Evolutionary conservation across 352 stramenopile species (phyloP).

Genomic region (Phytophthora niederhauseri): DNA sequence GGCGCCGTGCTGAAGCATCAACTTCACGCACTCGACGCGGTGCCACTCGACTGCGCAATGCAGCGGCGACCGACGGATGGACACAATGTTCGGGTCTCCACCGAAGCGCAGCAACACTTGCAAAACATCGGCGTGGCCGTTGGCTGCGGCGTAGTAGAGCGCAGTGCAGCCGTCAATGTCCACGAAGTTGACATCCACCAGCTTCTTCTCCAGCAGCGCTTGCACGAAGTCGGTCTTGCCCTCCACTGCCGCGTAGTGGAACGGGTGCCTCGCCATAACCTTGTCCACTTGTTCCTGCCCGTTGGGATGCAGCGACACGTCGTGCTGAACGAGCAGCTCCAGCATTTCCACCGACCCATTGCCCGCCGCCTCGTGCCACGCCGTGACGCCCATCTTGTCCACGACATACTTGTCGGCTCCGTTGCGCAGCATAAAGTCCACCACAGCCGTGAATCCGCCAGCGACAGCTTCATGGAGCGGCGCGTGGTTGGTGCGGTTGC

Average conservation of each 20-base stretch:
- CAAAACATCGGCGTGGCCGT: slow-evolving; percentile 63
- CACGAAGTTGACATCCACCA: slow-evolving; percentile 72
- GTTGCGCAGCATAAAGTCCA: slow-evolving; percentile 56
- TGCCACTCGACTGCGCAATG: slow-evolving; percentile 82
- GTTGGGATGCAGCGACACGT: slow-evolving; percentile 49
- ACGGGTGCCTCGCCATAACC: slow-evolving; percentile 80
- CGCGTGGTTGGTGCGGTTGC: slow-evolving; percentile 68
- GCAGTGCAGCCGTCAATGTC: slow-evolving; percentile 70
- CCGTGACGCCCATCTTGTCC: slow-evolving; percentile 80
- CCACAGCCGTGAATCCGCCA: slow-evolving; percentile 50
- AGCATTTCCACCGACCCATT: slow-evolving; percentile 64
- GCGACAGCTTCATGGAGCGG: slow-evolving; percentile 75
- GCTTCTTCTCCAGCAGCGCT: slow-evolving; percentile 52
- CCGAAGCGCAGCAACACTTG: slow-evolving; percentile 48
- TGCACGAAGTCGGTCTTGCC: slow-evolving; percentile 61
- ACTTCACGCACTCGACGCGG: slow-evolving; percentile 59
- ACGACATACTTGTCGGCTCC: slow-evolving; percentile 69
- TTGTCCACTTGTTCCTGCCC: slow-evolving; percentile 65
- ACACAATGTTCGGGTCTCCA: slow-evolving; percentile 62
- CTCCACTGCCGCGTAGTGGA: slow-evolving; percentile 83
- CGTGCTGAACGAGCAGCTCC: slow-evolving; percentile 58
- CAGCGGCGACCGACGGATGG: slow-evolving; percentile 66
- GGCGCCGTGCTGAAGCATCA: slow-evolving; percentile 57
- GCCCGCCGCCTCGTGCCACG: slow-evolving; percentile 82
- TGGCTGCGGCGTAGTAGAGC: slow-evolving; percentile 77